Evolutionary conservation across 768 basidiomycete species (phyloP).

Genomic region (Podaxis carcinomalis): DNA sequence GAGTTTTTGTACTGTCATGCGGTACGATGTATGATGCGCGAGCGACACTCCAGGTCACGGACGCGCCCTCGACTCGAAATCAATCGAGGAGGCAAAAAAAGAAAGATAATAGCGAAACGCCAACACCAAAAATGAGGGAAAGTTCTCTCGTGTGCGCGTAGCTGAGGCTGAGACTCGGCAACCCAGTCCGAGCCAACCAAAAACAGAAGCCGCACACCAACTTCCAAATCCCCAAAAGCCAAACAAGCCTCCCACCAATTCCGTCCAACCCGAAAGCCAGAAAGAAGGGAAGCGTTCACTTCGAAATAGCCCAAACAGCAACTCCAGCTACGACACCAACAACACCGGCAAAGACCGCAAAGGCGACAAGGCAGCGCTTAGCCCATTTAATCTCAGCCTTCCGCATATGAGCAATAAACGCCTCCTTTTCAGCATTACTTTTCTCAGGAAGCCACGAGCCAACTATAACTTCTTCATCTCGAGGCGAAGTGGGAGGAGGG

Average conservation of each 20-base stretch:
- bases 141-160: background rate
- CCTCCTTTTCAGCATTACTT: constrained; percentile 44
- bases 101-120: background rate
- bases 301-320: constrained; percentile 24
- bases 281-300: background rate
- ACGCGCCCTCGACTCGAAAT: background rate
- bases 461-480: constrained; percentile 22
- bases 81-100: background rate
- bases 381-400: constrained; percentile 53
- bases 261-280: background rate
- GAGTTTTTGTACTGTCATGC: background rate
- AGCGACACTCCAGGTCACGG: background rate
- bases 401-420: constrained; percentile 44
- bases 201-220: background rate
- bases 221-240: background rate
- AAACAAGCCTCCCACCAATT: background rate
- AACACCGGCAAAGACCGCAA: constrained; percentile 40
- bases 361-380: constrained; percentile 48
- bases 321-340: constrained; percentile 24
- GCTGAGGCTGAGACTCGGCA: background rate
- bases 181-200: background rate
- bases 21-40: background rate
- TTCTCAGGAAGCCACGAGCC: constrained; percentile 49
- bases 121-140: background rate
- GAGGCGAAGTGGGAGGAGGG: constrained; percentile 26